phyloP scores from a whole-genome alignment of 164 flowering plant species.

The Liquidambar formosana region DNA sequence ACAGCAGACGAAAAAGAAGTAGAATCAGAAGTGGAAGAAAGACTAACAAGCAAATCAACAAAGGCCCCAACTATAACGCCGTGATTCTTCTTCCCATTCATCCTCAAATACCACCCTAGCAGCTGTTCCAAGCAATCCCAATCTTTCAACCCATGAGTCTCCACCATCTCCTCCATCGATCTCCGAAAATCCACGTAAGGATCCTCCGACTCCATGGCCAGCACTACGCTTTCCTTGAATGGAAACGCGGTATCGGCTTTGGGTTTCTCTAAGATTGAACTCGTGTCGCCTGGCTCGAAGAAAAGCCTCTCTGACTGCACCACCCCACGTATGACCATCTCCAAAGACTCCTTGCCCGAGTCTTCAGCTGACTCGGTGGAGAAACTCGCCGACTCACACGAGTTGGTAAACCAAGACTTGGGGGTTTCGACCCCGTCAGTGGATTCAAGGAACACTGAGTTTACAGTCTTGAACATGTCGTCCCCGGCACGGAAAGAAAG shows the following conservation, averaged over 20 bases:
- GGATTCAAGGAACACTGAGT: slow-evolving; percentile 40
- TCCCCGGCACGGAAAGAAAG: slow-evolving; percentile 37
- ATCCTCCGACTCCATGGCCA: slow-evolving; percentile 52
- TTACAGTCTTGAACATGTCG: slow-evolving; percentile 40
- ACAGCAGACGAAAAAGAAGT: slow-evolving; percentile 11
- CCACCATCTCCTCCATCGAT: slow-evolving; percentile 68
- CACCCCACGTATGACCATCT: slow-evolving; percentile 27
- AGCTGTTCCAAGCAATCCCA: slow-evolving; percentile 52
- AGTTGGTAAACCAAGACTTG: slow-evolving; percentile 34
- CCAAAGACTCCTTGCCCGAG: slow-evolving; percentile 15
- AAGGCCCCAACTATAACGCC: slow-evolving; percentile 49
- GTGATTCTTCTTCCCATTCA: slow-evolving; percentile 43
- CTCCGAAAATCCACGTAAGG: slow-evolving; percentile 45
- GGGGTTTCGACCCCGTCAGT: slow-evolving; percentile 17
- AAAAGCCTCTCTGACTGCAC: slow-evolving; percentile 45
- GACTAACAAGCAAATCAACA: slow-evolving; percentile 34
- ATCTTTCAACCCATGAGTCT: slow-evolving; percentile 38
- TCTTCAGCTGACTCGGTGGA: slow-evolving; percentile 27
- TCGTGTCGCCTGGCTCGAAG: slow-evolving; percentile 42
- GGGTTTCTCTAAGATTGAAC: slow-evolving; percentile 26
- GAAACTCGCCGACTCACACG: slow-evolving; percentile 20
- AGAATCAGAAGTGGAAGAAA: slow-evolving; percentile 3
- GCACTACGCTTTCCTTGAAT: slow-evolving; percentile 30
- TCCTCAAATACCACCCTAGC: slow-evolving; percentile 42
- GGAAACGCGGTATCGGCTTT: slow-evolving; percentile 10